Evolutionary conservation across 306 rosid species (phyloP), one percentile per base, ranked within the genome.

Genomic region (Urtica urens): DNA sequence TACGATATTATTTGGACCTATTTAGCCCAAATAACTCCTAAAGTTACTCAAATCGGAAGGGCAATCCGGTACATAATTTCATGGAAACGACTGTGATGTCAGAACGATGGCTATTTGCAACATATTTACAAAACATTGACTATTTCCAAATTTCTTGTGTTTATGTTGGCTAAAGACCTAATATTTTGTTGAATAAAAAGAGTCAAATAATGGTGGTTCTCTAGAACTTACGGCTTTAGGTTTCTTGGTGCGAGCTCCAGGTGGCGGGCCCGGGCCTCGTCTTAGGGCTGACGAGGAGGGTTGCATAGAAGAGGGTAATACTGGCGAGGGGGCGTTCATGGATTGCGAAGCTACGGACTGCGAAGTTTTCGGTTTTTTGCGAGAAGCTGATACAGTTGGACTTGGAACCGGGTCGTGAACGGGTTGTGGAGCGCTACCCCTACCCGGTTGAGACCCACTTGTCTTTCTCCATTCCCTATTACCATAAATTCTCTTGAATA

Each of bases 401-500:
- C 88, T 76, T 16, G 99, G 86, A 45, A 75, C 51, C 45, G 78
- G 57, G 59, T 85, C 94, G 63, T 81, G 85, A 61, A 60, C 59
- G 55, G 95, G 83, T 66, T 79, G 99, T 56, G 93, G 68, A 34
- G 75, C 69, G 58, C 66, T 72, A 57, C 48, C 73, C 48, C 81
- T 73, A 47, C 78, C 62, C 48, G 70, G 83, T 64, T 73, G 93
- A 70, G 67, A 67, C 49, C 79, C 76, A 53, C 83, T 82, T 18
- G 75, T 73, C 68, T 75, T 87, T 70, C 94, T 82, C 99, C 99
- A 92, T 55, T 92, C 96, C 70, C 99, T 92, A 69, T 53, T 41
- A 54, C 49, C 18, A 60, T 63, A 52, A 3, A 16, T 3, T 31
- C 52, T 49, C 23, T 29, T 41, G 17, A 54, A 48, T 33, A n/a